These are phyloP conservation scores for Musa itinerans DNA, from an alignment of 176 grass and related monocot species.

Conservation along the genomic window DNA sequence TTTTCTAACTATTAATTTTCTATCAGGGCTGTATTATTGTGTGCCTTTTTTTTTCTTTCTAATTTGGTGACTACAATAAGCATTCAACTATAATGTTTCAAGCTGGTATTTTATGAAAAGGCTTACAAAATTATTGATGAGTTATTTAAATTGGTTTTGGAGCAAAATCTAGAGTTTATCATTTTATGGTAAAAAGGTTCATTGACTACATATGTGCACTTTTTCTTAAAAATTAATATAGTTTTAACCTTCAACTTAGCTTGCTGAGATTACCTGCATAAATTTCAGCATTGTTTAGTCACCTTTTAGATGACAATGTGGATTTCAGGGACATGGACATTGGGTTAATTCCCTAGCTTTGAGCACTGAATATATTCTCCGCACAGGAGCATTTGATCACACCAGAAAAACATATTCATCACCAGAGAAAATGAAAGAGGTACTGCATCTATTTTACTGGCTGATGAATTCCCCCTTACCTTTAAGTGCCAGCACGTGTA, in stretches of 20 bases:
- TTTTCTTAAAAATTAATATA: not conserved
- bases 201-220: not conserved
- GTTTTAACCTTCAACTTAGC: not conserved
- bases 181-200: not conserved
- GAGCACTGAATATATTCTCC: constrained; percentile 96
- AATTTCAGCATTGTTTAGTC: not conserved
- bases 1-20: too few species aligned
- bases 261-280: not conserved
- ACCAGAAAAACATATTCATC: constrained; percentile 75
- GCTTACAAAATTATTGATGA: not conserved
- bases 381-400: constrained; percentile 91
- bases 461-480: too few species aligned
- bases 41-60: too few species aligned
- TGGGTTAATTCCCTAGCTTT: constrained; percentile 97
- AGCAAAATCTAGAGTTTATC: too few species aligned
- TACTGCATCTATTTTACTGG: constrained; percentile 7
- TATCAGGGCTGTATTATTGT: too few species aligned
- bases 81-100: not conserved
- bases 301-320: not conserved
- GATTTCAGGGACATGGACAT: constrained; percentile 78
- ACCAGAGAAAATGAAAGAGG: constrained; percentile 85
- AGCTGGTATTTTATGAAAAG: not conserved
- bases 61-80: too few species aligned
- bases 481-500: too few species aligned
- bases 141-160: not conserved